phyloP scores from a whole-genome alignment of 805 yeast genomes.

The Cyberlindnera galapagoensis region DNA sequence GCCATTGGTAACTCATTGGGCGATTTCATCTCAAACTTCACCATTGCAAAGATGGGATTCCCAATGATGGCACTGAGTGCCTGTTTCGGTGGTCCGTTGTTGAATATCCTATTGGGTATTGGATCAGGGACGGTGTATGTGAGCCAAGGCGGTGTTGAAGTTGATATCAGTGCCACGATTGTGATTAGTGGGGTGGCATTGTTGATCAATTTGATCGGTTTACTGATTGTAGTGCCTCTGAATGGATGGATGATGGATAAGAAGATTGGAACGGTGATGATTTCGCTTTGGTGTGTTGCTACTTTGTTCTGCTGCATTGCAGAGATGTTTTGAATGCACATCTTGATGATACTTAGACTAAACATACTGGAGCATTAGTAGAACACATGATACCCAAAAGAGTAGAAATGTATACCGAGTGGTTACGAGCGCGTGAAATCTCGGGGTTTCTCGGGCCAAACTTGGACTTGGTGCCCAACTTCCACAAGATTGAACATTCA shows the following conservation, averaged over 20 bases:
- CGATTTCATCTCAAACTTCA: conserved; percentile 77
- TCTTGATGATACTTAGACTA: too few species aligned
- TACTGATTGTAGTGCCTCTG: conserved; percentile 35
- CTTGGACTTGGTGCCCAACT: too few species aligned
- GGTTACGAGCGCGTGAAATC: too few species aligned
- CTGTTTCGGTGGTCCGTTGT: conserved; percentile 89
- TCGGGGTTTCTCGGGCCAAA: too few species aligned
- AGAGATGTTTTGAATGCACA: conserved; percentile 11
- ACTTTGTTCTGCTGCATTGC: conserved; percentile 19
- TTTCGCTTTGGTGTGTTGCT: conserved; percentile 21
- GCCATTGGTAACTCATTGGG: conserved; percentile 94
- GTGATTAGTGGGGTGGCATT: conserved; percentile 34
- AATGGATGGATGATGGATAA: conserved; percentile 40
- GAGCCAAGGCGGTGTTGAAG: conserved; percentile 22
- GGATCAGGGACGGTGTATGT: conserved; percentile 64
- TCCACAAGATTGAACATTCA: too few species aligned
- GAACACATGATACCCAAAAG: too few species aligned
- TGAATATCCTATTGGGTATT: conserved; percentile 71
- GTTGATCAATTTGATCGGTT: conserved; percentile 31
- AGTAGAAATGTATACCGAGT: too few species aligned
- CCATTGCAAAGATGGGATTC: conserved; percentile 79
- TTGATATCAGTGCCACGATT: conserved; percentile 34
- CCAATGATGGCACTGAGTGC: conserved; percentile 93
- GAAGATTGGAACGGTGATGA: conserved; percentile 31
- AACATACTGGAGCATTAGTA: too few species aligned